Conservation (phyloP, 208 protist genomes). For the Endotrypanum monterogeii region DNA sequence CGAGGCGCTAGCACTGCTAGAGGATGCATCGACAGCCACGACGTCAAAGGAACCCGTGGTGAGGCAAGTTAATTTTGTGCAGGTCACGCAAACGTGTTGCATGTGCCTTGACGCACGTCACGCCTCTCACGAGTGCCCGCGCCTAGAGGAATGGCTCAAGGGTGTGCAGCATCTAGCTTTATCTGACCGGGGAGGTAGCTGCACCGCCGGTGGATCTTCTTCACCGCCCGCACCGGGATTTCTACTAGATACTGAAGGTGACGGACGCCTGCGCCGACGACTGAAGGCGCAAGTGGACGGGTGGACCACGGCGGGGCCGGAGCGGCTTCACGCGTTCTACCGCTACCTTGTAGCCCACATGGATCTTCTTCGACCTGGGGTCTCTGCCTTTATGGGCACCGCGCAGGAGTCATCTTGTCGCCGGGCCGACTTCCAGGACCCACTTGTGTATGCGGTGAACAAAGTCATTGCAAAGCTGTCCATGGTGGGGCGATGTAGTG, state of each 20-base stretch:
- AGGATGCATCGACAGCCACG: neutral
- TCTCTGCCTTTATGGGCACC: neutral
- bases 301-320: conserved; percentile 80
- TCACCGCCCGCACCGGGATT: neutral
- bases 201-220: neutral
- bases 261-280: conserved; percentile 29
- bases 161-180: conserved; percentile 39
- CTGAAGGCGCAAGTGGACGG: conserved; percentile 80
- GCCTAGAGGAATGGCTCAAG: conserved; percentile 58
- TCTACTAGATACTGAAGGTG: conserved; percentile 15
- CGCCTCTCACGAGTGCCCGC: conserved; percentile 75
- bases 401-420: neutral
- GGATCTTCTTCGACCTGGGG: conserved; percentile 29
- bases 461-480: conserved; percentile 61
- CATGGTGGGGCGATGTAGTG: conserved; percentile 35
- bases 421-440: conserved; percentile 31
- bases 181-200: neutral
- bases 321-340: conserved; percentile 81
- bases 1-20: conserved; percentile 62
- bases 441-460: conserved; percentile 80
- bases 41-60: neutral
- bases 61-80: conserved; percentile 66
- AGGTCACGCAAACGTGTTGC: conserved; percentile 86
- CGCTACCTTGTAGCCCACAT: conserved; percentile 70
- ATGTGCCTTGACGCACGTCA: conserved; percentile 89